Percentiles rank a stretch among this genome's conserved stretches.
Evolutionary conservation across 139 green algal genomes (phyloP).

Genomic region (Haematococcus sp.): DNA sequence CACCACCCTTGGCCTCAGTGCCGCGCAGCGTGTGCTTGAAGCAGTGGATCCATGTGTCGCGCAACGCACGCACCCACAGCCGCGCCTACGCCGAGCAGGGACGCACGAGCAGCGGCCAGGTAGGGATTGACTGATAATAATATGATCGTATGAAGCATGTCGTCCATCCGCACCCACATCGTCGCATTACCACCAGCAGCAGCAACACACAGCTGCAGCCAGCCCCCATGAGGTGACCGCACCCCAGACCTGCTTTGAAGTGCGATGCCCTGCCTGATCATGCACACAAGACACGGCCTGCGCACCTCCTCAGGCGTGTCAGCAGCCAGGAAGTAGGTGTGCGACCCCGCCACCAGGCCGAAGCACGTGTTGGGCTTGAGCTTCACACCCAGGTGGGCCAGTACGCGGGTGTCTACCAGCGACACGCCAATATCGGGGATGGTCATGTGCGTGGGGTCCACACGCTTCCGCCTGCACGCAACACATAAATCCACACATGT

Average conservation of each 20-base stretch:
- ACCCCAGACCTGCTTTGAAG: too few relatives aligned
- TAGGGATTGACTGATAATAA: too few relatives aligned
- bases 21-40: constrained; percentile 61
- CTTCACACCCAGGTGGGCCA: constrained; percentile 18
- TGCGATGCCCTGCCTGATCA: too few relatives aligned
- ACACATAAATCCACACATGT: too few relatives aligned
- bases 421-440: constrained; percentile 28
- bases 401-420: constrained; percentile 19
- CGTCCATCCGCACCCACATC: too few relatives aligned
- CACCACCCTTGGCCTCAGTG: constrained; percentile 18
- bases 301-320: constrained; percentile 41
- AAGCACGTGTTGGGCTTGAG: constrained; percentile 28
- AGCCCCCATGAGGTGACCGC: too few relatives aligned
- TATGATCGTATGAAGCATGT: too few relatives aligned
- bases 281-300: too few relatives aligned
- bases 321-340: constrained; percentile 62
- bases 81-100: constrained; percentile 26
- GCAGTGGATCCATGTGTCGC: constrained; percentile 61
- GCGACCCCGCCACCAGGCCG: constrained; percentile 47
- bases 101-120: too few relatives aligned
- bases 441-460: constrained; percentile 15
- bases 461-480: neutral
- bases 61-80: constrained; percentile 58
- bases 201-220: too few relatives aligned
- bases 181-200: too few relatives aligned